Base-by-base conservation (phyloP, 2,329 filamentous ascomycete species). In the Cladosporium sp. region DNA sequence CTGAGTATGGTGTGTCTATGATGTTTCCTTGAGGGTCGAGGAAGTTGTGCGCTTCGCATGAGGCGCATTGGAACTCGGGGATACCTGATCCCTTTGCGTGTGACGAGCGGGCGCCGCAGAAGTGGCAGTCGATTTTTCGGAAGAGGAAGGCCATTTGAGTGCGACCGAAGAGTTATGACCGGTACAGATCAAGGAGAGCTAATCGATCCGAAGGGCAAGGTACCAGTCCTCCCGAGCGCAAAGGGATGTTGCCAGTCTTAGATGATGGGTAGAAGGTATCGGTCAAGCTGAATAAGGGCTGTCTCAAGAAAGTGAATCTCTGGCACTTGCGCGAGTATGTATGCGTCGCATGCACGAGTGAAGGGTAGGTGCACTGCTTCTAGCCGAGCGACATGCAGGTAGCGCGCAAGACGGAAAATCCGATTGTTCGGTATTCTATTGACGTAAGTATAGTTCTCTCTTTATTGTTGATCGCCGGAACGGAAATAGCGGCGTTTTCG, bases 21-120 rank as follows among this genome's bases (percentile, higher is more conserved):
- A 97, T 94, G 51, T 95, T 86, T 67, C 93, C 93, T 71, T 90
- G 84, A 89, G 93, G 81, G 71, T 99, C 94, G 32, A 97, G 79
- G 75, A 90, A 89, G 73, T 97, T 99, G 59, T 87, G 85, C 17
- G 92, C 89, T 66, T 94, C 89, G 78, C 94, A 99, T 60, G 82
- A 78, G 19, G 81, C 75, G 74, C 91, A 96, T 45, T 85, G 78
- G 74, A 92, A 96, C 67, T 85, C 81, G 70, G 79, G 80, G 57
- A 84, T 78, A 53, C 71, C 69, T 28, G 83, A 82, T 65, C 84
- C 81, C 66, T 82, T 85, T 62, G 74, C 77, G 57, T 83, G 78
- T 34, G 79, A 77, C 34, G 88, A 88, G 65, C 82, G 84, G 70
- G 80, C 80, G 65, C 89, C 88, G 73, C 92, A 96, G 74, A 93